Evolutionary conservation across 1,139 yeast genomes (phyloP), one percentile per base, ranked within the genome.

Genomic region (Zygosaccharomyces pseudobailii): DNA sequence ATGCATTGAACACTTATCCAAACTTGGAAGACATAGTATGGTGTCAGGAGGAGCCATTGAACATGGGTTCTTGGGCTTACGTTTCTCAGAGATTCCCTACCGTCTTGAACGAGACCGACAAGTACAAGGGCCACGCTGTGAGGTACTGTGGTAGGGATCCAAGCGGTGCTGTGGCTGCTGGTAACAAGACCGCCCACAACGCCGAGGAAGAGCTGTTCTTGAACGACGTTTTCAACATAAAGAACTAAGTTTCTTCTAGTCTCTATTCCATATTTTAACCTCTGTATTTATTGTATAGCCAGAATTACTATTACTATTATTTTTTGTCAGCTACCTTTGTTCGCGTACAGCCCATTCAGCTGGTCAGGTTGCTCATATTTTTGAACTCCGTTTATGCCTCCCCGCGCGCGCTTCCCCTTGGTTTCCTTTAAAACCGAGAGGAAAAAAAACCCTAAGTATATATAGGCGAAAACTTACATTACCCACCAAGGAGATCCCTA

Each of bases 1-100:
- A 90, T 62, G 73, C 87, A 32, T 74, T 94, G 61, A 76, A 87
- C 71, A 69, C 80, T 47, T 94, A 85, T 76, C 88, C 95, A 65
- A 82, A 82, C 69, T 67, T 84, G 54, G 84, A 85, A 70, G 98
- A 94, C 68, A 74, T 94, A 61, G 95, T 89, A 41, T 94, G 94
- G 94, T 85, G 95, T 72, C 98, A 94, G 76, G 99, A 94, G 75
- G 99, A 94, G 76, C 98, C 98, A 61, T 79, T 92, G 73, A 94
- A 94, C 75, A 92, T 92, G 84, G 98, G 98, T 71, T 75, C 87
- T 45, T 90, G 86, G 86, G 67, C 84, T 33, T 88, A 67, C 64
- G 89, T 76, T 51, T 75, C 77, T 55, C 98, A 97, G 68, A 86
- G 98, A 74, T 70, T 92, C 51, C 72, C 74, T 52, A 86, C 95